Evolutionary conservation across 176 grass and related monocot genomes (phyloP), one percentile per base, ranked within the genome.

Genomic region (Aegilops longissima): DNA sequence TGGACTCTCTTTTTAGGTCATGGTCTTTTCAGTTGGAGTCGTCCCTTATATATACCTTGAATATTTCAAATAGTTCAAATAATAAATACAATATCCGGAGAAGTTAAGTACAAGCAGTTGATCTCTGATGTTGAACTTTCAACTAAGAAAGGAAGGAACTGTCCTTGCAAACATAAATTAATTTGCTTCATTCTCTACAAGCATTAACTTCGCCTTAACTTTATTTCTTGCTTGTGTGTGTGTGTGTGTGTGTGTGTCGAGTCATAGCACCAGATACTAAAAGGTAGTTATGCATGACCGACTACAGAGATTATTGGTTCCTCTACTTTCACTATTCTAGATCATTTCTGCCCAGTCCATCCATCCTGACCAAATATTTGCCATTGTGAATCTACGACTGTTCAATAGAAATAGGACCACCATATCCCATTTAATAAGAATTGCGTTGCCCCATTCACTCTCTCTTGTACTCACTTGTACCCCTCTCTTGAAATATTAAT

Each of bases 321-420:
- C 4, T 59, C 18, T 77, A 70, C 44, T 70, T 70, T 63, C 30
- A 51, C 81, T 3, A 27, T 27, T 85, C 31, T 27, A 52, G 29
- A 56, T 30, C 64, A 77, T 61, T 30, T 20, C 3, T 35, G 34
- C 9, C 7, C 3, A 67, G 1, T 12, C 5, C 14, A 49, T 58
- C 34, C 47, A 25, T 39, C 58, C 67, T 29, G 61, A 62, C 78
- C 38, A 84, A 84, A 49, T 49, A 9, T 66, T 68, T 59, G 23
- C 9, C 40, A 16, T 59, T 81, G 27, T 49, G 13, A 70, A 39
- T 70, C 11, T 62, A 51, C 9, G 4, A 21, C 21, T 70, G 4
- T 70, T 47, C 70, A 61, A 81, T 49, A 58, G n/a, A 59, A 67
- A 49, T 5, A 70, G 51, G 83, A 82, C 83, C 62, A 76, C 77